Evolutionary conservation across 352 stramenopile genomes (phyloP), one percentile per base, ranked within the genome.

Genomic region (Globisporangium perplexum): DNA sequence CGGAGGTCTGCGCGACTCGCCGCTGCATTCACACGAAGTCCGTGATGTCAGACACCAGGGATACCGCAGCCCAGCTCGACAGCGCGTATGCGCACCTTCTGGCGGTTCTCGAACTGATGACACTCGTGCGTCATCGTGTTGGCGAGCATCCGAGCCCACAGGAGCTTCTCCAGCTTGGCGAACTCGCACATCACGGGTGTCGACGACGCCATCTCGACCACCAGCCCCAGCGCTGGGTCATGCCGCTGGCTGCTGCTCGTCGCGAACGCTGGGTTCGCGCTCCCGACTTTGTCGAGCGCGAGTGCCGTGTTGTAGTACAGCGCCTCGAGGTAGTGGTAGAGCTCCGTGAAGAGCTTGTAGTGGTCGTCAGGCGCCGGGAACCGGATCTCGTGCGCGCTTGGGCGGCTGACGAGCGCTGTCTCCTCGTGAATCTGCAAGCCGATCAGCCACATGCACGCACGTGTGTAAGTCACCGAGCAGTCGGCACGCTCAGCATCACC

Each of bases 81-180:
- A 43, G 12, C 2, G 23, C 8, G 38, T 14, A 23, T 4, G 15
- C n/a, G 10, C n/a, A 47, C 42, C 42, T 47, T 24, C 5, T 26
- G 7, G 1, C 22, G n/a, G 20, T 47, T 28, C 22, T 26, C n/a
- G 20, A 47, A 47, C 7, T 47, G 42, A 1, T 47, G 42, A 17
- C 10, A 47, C 42, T 47, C 42, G n/a, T 26, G 42, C n/a, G n/a
- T 47, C n/a, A 47, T 28, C n/a, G n/a, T 47, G 42, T 47, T 47
- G 3, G 42, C 42, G 11, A 28, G 14, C 7, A 47, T 28, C 0
- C 42, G 42, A 28, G 5, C 22, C n/a, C 42, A 47, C 42, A 47
- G 22, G 7, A 47, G 42, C 42, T 24, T 47, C n/a, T 47, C 42
- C 14, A 47, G 22, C 22, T 18, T 30, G n/a, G 8, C 7, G 22